These are phyloP conservation scores for Darksidea phi DNA, from an alignment of 495 filamentous ascomycete species.

Conservation along the genomic window DNA sequence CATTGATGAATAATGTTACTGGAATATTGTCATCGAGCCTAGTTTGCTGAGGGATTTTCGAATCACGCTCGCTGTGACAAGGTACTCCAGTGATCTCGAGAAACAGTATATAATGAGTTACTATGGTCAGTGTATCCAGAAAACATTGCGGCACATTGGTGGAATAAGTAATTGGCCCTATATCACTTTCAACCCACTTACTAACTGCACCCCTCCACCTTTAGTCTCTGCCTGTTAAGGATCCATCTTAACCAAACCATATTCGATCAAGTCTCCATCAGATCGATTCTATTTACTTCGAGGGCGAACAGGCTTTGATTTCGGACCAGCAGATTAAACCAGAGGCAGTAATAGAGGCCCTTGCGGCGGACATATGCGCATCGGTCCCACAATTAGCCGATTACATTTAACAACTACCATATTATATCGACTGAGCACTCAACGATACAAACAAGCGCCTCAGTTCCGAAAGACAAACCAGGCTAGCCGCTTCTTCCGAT, in stretches of 20 bases:
- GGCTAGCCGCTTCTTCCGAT: neutral
- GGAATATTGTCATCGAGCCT: too few species aligned
- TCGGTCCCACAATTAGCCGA: constrained; percentile 26
- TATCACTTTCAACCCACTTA: too few species aligned
- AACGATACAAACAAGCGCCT: neutral
- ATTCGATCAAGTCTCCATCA: neutral
- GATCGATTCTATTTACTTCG: neutral
- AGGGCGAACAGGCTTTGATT: neutral
- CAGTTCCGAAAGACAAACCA: neutral
- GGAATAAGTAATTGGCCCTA: neutral
- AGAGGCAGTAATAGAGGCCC: neutral
- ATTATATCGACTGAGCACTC: neutral
- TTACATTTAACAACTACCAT: constrained; percentile 7
- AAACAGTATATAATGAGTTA: too few species aligned
- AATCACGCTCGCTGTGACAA: too few species aligned
- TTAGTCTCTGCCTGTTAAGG: neutral
- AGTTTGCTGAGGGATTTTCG: too few species aligned
- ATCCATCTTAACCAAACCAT: constrained; percentile 9
- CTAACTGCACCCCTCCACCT: too few species aligned
- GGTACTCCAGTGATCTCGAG: too few species aligned
- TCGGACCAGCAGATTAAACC: neutral
- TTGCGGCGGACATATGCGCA: constrained; percentile 23
- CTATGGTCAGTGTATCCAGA: neutral
- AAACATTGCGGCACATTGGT: neutral
- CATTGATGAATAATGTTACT: too few species aligned